phyloP scores from a whole-genome alignment of 306 rosid genomes.

The Trifolium fragiferum region DNA sequence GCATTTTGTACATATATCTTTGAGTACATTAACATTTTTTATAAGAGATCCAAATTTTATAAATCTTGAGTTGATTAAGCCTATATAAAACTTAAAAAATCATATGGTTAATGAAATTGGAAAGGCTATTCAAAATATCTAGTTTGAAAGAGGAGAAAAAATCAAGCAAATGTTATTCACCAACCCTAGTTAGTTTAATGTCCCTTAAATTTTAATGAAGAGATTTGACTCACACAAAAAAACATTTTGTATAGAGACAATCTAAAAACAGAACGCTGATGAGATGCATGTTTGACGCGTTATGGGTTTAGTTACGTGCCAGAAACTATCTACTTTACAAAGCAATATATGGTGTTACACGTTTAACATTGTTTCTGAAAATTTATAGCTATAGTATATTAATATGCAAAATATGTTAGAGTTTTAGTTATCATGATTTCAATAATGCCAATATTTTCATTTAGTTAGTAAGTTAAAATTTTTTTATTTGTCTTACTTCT shows the following conservation, averaged over 20 bases:
- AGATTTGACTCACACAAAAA: not conserved
- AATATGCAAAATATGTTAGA: not conserved
- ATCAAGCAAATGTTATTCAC: not conserved
- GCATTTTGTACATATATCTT: too few relatives aligned
- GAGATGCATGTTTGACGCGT: slow-evolving; percentile 51
- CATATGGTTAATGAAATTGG: not conserved
- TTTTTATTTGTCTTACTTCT: slow-evolving; percentile 4
- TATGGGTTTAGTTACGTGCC: slow-evolving; percentile 34
- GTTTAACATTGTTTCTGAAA: slow-evolving; percentile 19
- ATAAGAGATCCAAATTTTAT: not conserved
- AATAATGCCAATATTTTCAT: not conserved
- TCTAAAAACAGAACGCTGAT: slow-evolving; percentile 10
- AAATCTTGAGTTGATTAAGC: not conserved
- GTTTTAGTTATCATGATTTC: slow-evolving; percentile 23
- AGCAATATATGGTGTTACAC: not conserved
- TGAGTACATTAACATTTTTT: too few relatives aligned
- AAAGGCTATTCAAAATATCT: too few relatives aligned
- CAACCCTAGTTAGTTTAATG: not conserved
- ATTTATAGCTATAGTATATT: not conserved
- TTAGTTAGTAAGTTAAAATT: not conserved
- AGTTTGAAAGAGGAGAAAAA: too few relatives aligned
- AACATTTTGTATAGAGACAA: not conserved
- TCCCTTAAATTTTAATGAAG: not conserved
- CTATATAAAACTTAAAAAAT: not conserved
- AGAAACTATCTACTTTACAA: not conserved